Evolutionary conservation across 2,329 filamentous ascomycete species (phyloP), one percentile per base, ranked within the genome.

Genomic region (Xylaria sp.): DNA sequence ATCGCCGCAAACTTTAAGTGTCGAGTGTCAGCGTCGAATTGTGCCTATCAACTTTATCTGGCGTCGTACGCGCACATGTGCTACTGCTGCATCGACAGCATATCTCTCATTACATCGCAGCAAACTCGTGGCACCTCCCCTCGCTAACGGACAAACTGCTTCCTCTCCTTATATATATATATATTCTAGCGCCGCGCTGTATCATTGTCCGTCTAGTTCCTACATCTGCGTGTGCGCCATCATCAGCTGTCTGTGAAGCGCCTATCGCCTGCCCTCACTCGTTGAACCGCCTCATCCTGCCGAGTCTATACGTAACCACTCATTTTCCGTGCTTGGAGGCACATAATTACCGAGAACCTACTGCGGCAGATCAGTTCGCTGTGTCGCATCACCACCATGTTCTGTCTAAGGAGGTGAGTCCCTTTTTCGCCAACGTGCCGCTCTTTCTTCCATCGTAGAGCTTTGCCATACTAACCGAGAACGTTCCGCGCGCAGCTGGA

Each of bases 401-500:
- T 89, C 69, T 89, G 86, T 72, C 77, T 89, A 53, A 78, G 86
- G 74, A 88, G 86, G 86, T 87, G 76, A 57, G 69, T 66, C 14
- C 28, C 47, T 47, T 15, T 47, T 15, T 19, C 9, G 8, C 45
- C 54, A n/a, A 23, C 17, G 45, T 33, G 17, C 47, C 38, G 9
- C 23, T 37, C 55, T 51, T 53, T 40, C 28, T 33, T 19, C 7
- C 12, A 7, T 17, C 40, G 52, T 35, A 28, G 28, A 52, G 35
- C 37, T 46, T 59, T 31, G 31, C 19, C 61, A 37, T 58, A 42
- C 47, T 60, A 25, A 61, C 54, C 28, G 12, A 38, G n/a, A 43
- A 40, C 45, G 33, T 31, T 35, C n/a, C n/a, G n/a, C 28, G 7
- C 25, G 46, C 71, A 94, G 91, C 78, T 94, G 91, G 90, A 86